These are phyloP conservation scores for Rubia occidens DNA, from an alignment of 305 asterid genomes.

Conservation along the genomic window DNA sequence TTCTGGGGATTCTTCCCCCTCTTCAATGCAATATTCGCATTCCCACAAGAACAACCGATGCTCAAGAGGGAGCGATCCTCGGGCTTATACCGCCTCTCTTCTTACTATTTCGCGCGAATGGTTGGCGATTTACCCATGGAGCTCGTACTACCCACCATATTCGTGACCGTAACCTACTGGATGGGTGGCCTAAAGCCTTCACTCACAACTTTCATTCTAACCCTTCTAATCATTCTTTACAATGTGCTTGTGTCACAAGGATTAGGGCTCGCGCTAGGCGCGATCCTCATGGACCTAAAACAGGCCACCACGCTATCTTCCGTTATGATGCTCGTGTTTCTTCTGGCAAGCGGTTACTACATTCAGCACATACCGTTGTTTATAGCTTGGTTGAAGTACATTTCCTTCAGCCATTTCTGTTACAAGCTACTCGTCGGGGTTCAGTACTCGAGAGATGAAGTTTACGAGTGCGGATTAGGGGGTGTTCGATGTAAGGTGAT, in stretches of 20 bases:
- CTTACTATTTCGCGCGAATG: constrained; percentile 64
- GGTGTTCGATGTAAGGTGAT: constrained; percentile 36
- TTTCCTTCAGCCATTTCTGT: constrained; percentile 68
- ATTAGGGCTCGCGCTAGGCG: constrained; percentile 83
- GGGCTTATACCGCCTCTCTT: constrained; percentile 71
- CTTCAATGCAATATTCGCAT: constrained; percentile 60
- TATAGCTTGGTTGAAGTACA: constrained; percentile 60
- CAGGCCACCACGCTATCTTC: constrained; percentile 65
- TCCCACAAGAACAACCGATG: constrained; percentile 68
- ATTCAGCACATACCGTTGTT: constrained; percentile 64
- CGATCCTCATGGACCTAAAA: constrained; percentile 69
- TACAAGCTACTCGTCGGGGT: constrained; percentile 66
- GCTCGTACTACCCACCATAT: constrained; percentile 71
- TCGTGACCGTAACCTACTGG: constrained; percentile 61
- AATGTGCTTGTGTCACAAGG: constrained; percentile 82
- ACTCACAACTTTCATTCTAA: constrained; percentile 37
- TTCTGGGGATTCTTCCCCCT: constrained; percentile 92
- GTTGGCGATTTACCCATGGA: constrained; percentile 84
- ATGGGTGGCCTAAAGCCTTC: constrained; percentile 84
- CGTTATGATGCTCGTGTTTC: constrained; percentile 68
- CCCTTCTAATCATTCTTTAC: constrained; percentile 50
- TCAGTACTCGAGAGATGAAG: constrained; percentile 45
- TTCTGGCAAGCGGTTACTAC: constrained; percentile 72
- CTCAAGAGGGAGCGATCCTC: constrained; percentile 58
- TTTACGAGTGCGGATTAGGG: constrained; percentile 53